Evolutionary conservation across 345 rosid species (phyloP), one percentile per base, ranked within the genome.

Genomic region (Jatropha curcas): DNA sequence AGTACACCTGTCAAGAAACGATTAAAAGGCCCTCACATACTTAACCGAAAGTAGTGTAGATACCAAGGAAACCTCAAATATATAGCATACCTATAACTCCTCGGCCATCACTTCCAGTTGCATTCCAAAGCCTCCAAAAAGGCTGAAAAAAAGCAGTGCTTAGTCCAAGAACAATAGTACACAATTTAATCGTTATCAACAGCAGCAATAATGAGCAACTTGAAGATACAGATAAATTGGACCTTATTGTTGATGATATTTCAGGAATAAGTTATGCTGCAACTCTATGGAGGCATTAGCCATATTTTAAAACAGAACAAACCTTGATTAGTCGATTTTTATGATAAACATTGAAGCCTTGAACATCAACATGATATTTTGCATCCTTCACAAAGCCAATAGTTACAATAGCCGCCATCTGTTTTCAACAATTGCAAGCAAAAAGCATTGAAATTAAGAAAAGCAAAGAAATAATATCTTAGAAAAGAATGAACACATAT

Each of bases 321-420:
- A 94, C 98, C 98, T 94, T 92, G 79, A 94, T 90, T 53, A 94
- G 96, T 24, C 98, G 86, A 80, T 93, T 93, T 86, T 92, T 92
- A 88, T 91, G 97, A 83, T 91, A 92, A 51, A 94, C 98, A 79
- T 90, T 90, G 82, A 92, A 90, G 27, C 97, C 98, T 79, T 94
- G 98, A 75, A 92, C 89, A 83, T 94, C 97, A 57, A 94, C 86
- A 75, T 94, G 98, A 78, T 74, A 70, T 71, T 84, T 88, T 51
- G 98, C 97, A 69, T 94, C 98, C 87, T 94, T 94, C 79, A 94
- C 97, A 77, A 94, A 94, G 68, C 98, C 98, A 74, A 94, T 78
- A 58, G 88, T 86, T 67, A 92, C 97, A 20, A 80, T 68, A 68
- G 96, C 97, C 51, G 93, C 55, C 86, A 92, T 79, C 97, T 94